phyloP scores from a whole-genome alignment of 2,329 filamentous ascomycete genomes.

The Colletotrichum spaethianum region DNA sequence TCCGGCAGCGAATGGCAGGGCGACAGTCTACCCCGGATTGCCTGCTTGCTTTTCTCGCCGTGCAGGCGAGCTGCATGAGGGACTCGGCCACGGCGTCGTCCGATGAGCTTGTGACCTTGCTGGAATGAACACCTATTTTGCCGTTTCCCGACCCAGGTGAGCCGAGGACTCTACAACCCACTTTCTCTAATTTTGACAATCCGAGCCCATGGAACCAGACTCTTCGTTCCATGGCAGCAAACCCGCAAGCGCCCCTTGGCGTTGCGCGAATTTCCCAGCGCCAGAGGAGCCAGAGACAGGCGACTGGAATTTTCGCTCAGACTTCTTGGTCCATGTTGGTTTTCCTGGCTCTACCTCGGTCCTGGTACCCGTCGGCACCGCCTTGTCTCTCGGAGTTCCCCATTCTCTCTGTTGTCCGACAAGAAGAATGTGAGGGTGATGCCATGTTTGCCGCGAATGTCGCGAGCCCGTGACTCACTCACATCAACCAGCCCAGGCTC shows the following conservation, averaged over 20 bases:
- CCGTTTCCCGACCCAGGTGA: not conserved
- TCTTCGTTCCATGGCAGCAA: not conserved
- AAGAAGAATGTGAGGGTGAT: not conserved
- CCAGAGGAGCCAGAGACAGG: not conserved
- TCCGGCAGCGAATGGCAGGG: not conserved
- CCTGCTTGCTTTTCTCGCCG: not conserved
- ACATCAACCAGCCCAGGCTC: not conserved
- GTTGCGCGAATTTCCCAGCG: not conserved
- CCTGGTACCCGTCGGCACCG: not conserved
- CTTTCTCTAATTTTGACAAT: not conserved
- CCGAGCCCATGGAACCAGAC: not conserved
- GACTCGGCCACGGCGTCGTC: constrained; percentile 4
- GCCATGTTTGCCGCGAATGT: not conserved
- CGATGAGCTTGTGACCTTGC: constrained; percentile 4
- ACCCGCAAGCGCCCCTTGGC: not conserved
- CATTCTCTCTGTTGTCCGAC: not conserved
- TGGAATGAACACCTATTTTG: not conserved
- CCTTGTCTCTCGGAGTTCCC: not conserved
- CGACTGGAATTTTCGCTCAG: not conserved
- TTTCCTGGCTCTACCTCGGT: not conserved
- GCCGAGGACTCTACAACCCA: not conserved
- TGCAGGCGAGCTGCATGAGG: not conserved
- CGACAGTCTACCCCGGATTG: not conserved
- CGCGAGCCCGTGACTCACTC: not conserved
- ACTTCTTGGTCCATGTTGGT: not conserved